Evolutionary conservation across 371 early-diverging fungal genomes (phyloP).

Genomic region (Fennellomyces sp.): DNA sequence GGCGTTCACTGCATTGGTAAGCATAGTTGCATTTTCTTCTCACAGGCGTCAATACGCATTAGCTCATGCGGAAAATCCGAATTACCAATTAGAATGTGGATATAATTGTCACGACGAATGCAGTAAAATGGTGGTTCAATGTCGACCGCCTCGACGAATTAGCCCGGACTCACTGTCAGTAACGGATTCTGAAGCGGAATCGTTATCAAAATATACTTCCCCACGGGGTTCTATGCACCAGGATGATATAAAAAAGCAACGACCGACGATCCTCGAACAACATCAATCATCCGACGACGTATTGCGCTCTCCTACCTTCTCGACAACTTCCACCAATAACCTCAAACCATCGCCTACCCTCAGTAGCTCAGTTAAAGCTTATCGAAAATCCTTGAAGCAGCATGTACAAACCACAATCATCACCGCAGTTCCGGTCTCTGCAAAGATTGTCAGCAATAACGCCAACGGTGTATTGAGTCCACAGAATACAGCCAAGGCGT

Average conservation of each 20-base stretch:
- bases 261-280: not conserved
- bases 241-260: not conserved
- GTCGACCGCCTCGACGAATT: conserved; percentile 29
- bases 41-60: not conserved
- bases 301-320: conserved; percentile 29
- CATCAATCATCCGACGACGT: conserved; percentile 11
- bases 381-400: conserved; percentile 29
- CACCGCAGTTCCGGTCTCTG: conserved; percentile 6
- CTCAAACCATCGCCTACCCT: not conserved
- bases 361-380: conserved; percentile 16
- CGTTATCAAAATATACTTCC: conserved; percentile 31
- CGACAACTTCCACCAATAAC: conserved; percentile 4
- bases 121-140: conserved; percentile 42
- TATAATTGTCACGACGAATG: conserved; percentile 42
- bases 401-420: conserved; percentile 27
- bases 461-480: conserved; percentile 23
- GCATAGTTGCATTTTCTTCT: not conserved
- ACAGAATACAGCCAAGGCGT: conserved; percentile 43
- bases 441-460: not conserved
- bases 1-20: conserved; percentile 59
- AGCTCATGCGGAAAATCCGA: not conserved
- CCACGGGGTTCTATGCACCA: conserved; percentile 10
- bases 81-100: conserved; percentile 32
- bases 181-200: conserved; percentile 50
- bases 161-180: conserved; percentile 44